These are phyloP conservation scores for Phlyctochytrium arcticum DNA, from an alignment of 192 early-diverging fungal genomes.

Conservation along the genomic window DNA sequence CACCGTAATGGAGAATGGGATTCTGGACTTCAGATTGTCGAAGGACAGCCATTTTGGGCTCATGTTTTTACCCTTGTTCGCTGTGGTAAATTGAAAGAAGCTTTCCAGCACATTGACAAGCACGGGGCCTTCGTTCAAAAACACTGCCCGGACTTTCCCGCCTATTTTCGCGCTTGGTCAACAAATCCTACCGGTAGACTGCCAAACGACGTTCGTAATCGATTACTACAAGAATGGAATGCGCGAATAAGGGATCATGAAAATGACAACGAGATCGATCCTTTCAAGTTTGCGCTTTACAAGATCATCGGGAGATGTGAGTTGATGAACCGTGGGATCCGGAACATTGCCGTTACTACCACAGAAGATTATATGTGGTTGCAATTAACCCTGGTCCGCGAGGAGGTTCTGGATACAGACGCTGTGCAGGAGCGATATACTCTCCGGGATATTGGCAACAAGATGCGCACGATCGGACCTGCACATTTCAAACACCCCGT, in stretches of 20 bases:
- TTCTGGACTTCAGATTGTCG: conserved; percentile 26
- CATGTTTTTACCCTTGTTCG: conserved; percentile 81
- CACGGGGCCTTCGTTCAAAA: conserved; percentile 31
- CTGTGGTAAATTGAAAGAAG: conserved; percentile 64
- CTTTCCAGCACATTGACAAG: conserved; percentile 50
- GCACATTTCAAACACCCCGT: conserved; percentile 67
- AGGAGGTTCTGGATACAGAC: conserved; percentile 33
- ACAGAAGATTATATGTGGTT: conserved; percentile 96
- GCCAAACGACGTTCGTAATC: conserved; percentile 45
- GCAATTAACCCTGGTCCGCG: conserved; percentile 71
- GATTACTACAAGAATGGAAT: conserved; percentile 59
- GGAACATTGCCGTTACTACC: conserved; percentile 61
- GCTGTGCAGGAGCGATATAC: conserved; percentile 55
- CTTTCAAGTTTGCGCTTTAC: conserved; percentile 89
- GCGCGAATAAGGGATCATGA: conserved; percentile 37
- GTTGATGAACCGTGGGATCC: conserved; percentile 55
- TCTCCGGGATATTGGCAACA: conserved; percentile 62
- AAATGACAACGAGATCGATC: conserved; percentile 52
- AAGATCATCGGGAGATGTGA: conserved; percentile 90
- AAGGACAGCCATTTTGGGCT: conserved; percentile 73
- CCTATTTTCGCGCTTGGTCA: conserved; percentile 64
- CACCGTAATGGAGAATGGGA: conserved; percentile 42
- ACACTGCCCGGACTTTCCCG: conserved; percentile 53
- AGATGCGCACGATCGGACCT: conserved; percentile 65
- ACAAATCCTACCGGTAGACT: conserved; percentile 41